Percentiles rank a stretch among this genome's conserved stretches.
These are phyloP conservation scores for Echites panduratus DNA, from an alignment of 257 asterid genomes.

Conservation along the genomic window DNA sequence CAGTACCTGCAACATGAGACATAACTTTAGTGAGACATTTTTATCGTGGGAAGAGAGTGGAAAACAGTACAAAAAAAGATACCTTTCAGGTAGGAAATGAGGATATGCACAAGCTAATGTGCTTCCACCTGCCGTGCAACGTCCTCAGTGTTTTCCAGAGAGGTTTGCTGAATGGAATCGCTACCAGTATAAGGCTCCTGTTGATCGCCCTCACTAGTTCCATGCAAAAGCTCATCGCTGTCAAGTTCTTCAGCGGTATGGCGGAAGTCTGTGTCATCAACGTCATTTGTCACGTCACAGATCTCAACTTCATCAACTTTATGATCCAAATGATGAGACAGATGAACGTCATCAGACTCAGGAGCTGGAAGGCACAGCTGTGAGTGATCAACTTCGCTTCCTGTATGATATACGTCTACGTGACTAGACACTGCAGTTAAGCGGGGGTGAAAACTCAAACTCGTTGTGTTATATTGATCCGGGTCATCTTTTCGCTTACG, in stretches of 20 bases:
- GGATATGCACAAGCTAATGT: constrained; percentile 9
- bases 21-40: background rate
- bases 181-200: constrained; percentile 32
- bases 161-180: constrained; percentile 37
- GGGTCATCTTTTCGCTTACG: constrained; percentile 72
- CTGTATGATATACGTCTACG: constrained; percentile 33
- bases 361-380: constrained; percentile 26
- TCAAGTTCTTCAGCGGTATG: constrained; percentile 39
- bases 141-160: constrained; percentile 52
- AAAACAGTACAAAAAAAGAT: background rate
- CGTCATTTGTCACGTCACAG: constrained; percentile 24
- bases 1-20: constrained; percentile 9
- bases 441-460: constrained; percentile 31
- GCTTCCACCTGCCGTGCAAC: constrained; percentile 38
- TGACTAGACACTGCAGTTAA: constrained; percentile 34
- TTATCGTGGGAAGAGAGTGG: background rate
- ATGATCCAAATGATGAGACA: constrained; percentile 17
- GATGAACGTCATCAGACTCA: constrained; percentile 19
- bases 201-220: constrained; percentile 31
- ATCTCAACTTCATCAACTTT: constrained; percentile 34
- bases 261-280: constrained; percentile 34
- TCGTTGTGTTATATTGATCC: constrained; percentile 38
- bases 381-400: constrained; percentile 30
- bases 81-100: background rate
- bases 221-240: constrained; percentile 44